phyloP scores from a whole-genome alignment of 805 yeast species.

The Metschnikowia vanudenii region DNA sequence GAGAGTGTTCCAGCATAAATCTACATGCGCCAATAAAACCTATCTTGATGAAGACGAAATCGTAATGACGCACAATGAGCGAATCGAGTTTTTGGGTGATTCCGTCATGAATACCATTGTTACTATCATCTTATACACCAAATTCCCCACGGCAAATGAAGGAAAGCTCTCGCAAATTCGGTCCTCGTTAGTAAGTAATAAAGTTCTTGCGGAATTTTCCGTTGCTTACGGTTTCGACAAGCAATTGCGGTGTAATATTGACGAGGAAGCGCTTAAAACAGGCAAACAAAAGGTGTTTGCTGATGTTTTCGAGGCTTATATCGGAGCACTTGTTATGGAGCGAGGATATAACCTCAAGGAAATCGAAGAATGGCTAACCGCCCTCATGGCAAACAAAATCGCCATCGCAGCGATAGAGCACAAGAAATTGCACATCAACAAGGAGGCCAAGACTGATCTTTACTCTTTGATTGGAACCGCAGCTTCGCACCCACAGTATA shows the following conservation, averaged over 20 bases:
- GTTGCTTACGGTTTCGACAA: conserved; percentile 63
- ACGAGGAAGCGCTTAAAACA: conserved; percentile 41
- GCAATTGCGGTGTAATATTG: conserved; percentile 50
- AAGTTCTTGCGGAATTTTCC: conserved; percentile 68
- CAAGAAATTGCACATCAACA: conserved; percentile 43
- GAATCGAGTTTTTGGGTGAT: conserved; percentile 90
- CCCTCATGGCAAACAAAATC: conserved; percentile 49
- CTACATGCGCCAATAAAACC: conserved; percentile 58
- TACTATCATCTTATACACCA: conserved; percentile 61
- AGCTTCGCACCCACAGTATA: conserved; percentile 58
- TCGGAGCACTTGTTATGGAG: conserved; percentile 78
- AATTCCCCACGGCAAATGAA: conserved; percentile 71
- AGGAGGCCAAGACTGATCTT: conserved; percentile 72
- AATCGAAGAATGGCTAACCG: conserved; percentile 56
- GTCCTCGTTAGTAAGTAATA: conserved; percentile 69
- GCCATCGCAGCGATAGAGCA: conserved; percentile 31
- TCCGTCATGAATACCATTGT: conserved; percentile 73
- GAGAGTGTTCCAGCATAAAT: conserved; percentile 80
- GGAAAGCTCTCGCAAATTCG: conserved; percentile 77
- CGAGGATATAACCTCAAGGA: conserved; percentile 44
- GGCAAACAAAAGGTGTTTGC: conserved; percentile 75
- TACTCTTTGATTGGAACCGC: conserved; percentile 82
- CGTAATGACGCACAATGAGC: conserved; percentile 70
- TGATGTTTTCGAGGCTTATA: conserved; percentile 90
- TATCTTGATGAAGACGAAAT: conserved; percentile 57